Base-by-base conservation (phyloP, 176 grass and related monocot genomes). In the Oryza brachyantha region DNA sequence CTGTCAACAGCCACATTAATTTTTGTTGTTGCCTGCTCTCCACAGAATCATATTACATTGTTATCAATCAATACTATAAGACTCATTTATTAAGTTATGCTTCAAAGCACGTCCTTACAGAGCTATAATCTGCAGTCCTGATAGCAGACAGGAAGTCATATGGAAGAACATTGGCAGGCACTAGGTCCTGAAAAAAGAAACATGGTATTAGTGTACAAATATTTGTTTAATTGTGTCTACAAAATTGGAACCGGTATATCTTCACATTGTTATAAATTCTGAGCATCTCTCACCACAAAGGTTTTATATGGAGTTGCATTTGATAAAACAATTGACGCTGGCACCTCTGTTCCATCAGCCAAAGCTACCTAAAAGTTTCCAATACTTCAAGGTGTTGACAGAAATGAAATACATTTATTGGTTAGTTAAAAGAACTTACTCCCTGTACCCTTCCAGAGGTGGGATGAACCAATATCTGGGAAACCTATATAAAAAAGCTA, bases 1-100 rank as follows among this genome's bases (percentile, higher is more conserved):
- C 40, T 94, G 91, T 94, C 75, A 84, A 98, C 96, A 83, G 92
- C 96, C 31, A 98, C 75, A 24, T 98, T 98, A 87, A 98, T 94
- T 83, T 98, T 98, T 75, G 96, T 98, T 73, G 96, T 95, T 64
- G 87, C 96, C 92, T 98, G 94, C 64, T 46, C 54, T 59, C 57
- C 38, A 73, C 58, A 80, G 64, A 37, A 61, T 58, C 19, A 73
- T 76, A 43, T 80, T 43, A 27, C 42, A 78, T 70, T 62, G 65
- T 86, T 63, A 73, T 52, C 13, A 42, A 81, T 37, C 22, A 10
- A 34, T 81, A 66, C 67, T 48, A 65, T 39, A 85, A 40, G 6
- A 66, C 66, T 78, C 10, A 35, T 79, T n/a, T 66, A 75, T 40
- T 50, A 63, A 55, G 48, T 72, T 61, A 74, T 40, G 39, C 1